Percentiles rank a stretch among this genome's conserved stretches.
Evolutionary conservation across 352 stramenopile species (phyloP).

Genomic region (Phytophthora pini): DNA sequence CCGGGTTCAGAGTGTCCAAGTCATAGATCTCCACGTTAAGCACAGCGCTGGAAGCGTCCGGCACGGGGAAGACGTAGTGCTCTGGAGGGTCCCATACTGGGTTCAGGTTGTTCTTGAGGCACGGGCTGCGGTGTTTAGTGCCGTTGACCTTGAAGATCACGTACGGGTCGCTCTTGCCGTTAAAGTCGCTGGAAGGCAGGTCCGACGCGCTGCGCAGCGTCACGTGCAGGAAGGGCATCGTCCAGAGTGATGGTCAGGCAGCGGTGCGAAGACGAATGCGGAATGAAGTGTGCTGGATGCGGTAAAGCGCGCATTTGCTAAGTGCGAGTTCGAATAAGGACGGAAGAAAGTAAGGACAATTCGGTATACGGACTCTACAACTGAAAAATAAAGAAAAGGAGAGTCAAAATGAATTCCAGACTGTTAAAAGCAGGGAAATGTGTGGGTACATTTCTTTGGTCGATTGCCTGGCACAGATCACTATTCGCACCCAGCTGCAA

Average conservation of each 20-base stretch:
- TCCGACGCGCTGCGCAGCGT: slow-evolving; percentile 55
- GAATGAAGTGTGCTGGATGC: slow-evolving; percentile 11
- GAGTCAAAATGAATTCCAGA: not conserved
- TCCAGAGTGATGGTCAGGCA: not conserved
- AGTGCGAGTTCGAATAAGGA: slow-evolving; percentile 8
- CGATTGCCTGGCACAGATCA: no score
- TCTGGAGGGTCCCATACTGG: slow-evolving; percentile 68
- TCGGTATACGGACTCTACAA: slow-evolving; percentile 1
- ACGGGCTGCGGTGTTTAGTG: slow-evolving; percentile 61
- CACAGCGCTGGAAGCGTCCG: slow-evolving; percentile 48
- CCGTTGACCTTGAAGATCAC: slow-evolving; percentile 64
- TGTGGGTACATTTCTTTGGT: slow-evolving; percentile 20
- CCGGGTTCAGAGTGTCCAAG: slow-evolving; percentile 66
- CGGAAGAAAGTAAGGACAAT: not conserved
- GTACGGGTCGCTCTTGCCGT: slow-evolving; percentile 78
- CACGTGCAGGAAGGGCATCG: slow-evolving; percentile 62
- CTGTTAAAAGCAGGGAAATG: not conserved
- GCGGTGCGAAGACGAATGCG: slow-evolving; percentile 7
- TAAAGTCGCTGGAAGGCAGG: slow-evolving; percentile 69
- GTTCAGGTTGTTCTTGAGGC: slow-evolving; percentile 71
- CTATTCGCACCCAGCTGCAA: no score
- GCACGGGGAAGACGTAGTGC: slow-evolving; percentile 63
- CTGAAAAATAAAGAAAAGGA: not conserved
- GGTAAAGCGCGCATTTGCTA: slow-evolving; percentile 1
- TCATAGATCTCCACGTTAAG: slow-evolving; percentile 69